phyloP scores from a whole-genome alignment of 805 yeast species.

The Metschnikowia kunwiensis region DNA sequence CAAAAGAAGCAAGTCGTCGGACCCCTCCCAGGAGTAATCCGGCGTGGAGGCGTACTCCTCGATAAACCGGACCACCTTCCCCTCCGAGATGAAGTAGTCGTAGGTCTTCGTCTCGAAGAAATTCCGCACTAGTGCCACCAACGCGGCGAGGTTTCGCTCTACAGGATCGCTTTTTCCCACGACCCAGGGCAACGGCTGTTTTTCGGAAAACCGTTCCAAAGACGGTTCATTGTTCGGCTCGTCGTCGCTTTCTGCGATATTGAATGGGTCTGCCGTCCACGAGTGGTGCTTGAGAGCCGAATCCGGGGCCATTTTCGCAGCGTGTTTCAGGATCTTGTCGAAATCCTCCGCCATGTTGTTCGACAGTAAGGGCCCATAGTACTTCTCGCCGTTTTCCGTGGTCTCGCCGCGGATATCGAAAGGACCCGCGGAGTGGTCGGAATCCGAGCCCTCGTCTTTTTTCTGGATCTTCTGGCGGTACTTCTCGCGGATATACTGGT shows the following conservation, averaged over 20 bases:
- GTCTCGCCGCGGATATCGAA: conserved; percentile 34
- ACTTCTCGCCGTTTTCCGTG: conserved; percentile 40
- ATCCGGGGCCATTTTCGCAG: not conserved
- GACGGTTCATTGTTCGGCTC: conserved; percentile 4
- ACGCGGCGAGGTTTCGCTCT: conserved; percentile 29
- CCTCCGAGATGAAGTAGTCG: conserved; percentile 37
- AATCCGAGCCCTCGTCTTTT: not conserved
- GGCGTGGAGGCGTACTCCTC: conserved; percentile 30
- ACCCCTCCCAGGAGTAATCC: conserved; percentile 44
- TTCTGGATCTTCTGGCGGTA: not conserved
- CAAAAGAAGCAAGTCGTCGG: conserved; percentile 46
- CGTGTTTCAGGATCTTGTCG: conserved; percentile 7
- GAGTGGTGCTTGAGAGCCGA: conserved; percentile 8
- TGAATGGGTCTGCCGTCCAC: conserved; percentile 10
- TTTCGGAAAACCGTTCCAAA: conserved; percentile 8
- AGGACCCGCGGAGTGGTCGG: conserved; percentile 1
- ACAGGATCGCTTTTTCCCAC: conserved; percentile 12
- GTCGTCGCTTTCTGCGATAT: conserved; percentile 5
- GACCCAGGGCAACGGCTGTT: conserved; percentile 33
- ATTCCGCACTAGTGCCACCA: conserved; percentile 35
- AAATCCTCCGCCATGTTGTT: conserved; percentile 44
- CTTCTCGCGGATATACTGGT: conserved; percentile 6
- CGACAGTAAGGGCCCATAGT: conserved; percentile 52
- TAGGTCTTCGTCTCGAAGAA: conserved; percentile 42
- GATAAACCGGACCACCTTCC: conserved; percentile 35